phyloP scores from a whole-genome alignment of 2,329 filamentous ascomycete species.

The Sporothrix dimorphospora region DNA sequence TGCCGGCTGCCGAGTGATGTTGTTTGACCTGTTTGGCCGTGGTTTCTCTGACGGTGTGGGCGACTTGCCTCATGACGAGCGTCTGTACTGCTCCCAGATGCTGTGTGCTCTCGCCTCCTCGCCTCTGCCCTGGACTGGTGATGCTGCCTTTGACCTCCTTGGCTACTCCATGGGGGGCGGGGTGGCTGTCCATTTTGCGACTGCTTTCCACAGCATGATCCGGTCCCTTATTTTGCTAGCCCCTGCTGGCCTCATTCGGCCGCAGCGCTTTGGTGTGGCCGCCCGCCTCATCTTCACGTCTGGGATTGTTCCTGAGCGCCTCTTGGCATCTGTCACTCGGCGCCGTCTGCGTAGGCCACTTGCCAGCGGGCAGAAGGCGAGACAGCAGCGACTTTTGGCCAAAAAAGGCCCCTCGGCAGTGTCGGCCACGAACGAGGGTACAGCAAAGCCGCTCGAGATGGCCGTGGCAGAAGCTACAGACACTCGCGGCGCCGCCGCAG shows the following conservation, averaged over 20 bases:
- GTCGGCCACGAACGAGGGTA: slow-evolving; percentile 20
- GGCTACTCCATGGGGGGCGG: slow-evolving; percentile 85
- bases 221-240: slow-evolving; percentile 74
- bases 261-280: slow-evolving; percentile 54
- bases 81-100: slow-evolving; percentile 73
- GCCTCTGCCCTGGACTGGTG: slow-evolving; percentile 66
- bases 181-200: slow-evolving; percentile 73
- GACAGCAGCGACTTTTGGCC: slow-evolving; percentile 9
- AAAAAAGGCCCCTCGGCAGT: neutral
- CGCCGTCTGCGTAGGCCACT: slow-evolving; percentile 56
- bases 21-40: slow-evolving; percentile 74
- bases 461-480: slow-evolving; percentile 49
- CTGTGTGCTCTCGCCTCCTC: slow-evolving; percentile 72
- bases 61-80: slow-evolving; percentile 70
- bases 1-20: slow-evolving; percentile 76
- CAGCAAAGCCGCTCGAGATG: slow-evolving; percentile 41
- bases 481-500: slow-evolving; percentile 34
- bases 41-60: slow-evolving; percentile 68
- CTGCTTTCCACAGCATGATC: slow-evolving; percentile 71
- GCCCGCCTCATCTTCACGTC: slow-evolving; percentile 58
- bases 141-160: slow-evolving; percentile 63
- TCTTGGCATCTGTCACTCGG: slow-evolving; percentile 54
- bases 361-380: slow-evolving; percentile 43
- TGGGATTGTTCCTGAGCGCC: slow-evolving; percentile 56
- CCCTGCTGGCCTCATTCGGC: slow-evolving; percentile 72